A percentile compares a stretch with the other conserved stretches of the same genome.
These are phyloP conservation scores for Sugiyamaella xylanicola DNA, from an alignment of 1,139 yeast genomes.

Conservation along the genomic window DNA sequence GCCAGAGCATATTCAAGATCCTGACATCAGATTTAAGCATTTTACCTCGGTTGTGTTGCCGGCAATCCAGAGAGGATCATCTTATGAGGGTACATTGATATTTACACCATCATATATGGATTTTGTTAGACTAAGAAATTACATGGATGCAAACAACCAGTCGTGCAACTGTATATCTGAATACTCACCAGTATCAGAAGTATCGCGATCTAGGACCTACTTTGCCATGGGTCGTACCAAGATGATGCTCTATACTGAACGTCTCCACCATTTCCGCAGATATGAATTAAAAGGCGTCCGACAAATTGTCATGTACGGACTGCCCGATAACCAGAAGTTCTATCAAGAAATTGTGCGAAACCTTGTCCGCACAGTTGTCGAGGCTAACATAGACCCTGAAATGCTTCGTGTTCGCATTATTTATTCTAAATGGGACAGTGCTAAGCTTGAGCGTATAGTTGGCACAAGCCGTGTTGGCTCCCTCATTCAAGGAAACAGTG, in stretches of 20 bases:
- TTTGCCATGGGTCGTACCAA: conserved; percentile 68
- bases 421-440: conserved; percentile 80
- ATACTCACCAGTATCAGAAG: conserved; percentile 69
- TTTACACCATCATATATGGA: conserved; percentile 89
- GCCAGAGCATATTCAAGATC: conserved; percentile 59
- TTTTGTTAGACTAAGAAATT: conserved; percentile 73
- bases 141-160: conserved; percentile 63
- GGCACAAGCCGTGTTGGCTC: conserved; percentile 77
- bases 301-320: conserved; percentile 75
- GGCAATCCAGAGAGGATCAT: conserved; percentile 58
- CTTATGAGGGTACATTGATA: conserved; percentile 72
- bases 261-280: conserved; percentile 89
- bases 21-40: conserved; percentile 77
- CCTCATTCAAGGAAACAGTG: conserved; percentile 68
- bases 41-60: conserved; percentile 77
- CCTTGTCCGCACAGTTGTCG: conserved; percentile 47
- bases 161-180: conserved; percentile 62
- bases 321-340: conserved; percentile 83
- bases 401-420: conserved; percentile 62
- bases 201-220: conserved; percentile 68
- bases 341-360: conserved; percentile 71
- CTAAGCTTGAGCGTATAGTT: conserved; percentile 77
- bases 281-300: conserved; percentile 86
- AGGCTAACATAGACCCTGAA: conserved; percentile 50
- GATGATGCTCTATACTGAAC: conserved; percentile 81